Percentiles rank a stretch among this genome's conserved stretches.
These are phyloP conservation scores for Venturia pyrina DNA, from an alignment of 2,329 filamentous ascomycete genomes.

Conservation along the genomic window DNA sequence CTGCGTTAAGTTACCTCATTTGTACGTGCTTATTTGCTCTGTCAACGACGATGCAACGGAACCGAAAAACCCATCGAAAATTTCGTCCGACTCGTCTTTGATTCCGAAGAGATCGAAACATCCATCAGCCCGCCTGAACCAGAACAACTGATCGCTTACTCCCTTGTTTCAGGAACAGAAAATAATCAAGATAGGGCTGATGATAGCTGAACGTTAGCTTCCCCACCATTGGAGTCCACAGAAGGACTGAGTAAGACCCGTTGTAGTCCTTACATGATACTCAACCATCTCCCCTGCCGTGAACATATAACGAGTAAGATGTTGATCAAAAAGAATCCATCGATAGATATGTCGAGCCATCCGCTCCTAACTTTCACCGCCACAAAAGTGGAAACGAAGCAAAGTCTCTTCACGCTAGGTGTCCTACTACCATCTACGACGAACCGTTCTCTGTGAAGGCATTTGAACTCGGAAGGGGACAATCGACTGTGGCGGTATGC, in stretches of 20 bases:
- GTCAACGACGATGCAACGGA: neutral
- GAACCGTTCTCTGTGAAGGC: neutral
- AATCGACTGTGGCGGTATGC: neutral
- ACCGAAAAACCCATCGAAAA: too few species aligned
- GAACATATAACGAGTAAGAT: neutral
- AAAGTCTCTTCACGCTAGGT: neutral
- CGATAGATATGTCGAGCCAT: neutral
- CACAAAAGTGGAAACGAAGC: neutral
- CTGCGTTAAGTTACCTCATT: neutral
- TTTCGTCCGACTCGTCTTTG: neutral
- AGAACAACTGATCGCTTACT: neutral
- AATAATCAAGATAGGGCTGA: constrained; percentile 2
- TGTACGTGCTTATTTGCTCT: neutral
- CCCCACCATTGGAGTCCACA: neutral
- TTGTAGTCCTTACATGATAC: neutral
- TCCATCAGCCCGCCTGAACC: neutral
- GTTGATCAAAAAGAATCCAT: neutral
- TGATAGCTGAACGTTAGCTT: constrained; percentile 1
- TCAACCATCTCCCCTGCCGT: neutral
- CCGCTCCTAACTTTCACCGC: neutral
- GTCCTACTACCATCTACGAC: neutral
- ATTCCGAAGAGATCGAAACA: neutral
- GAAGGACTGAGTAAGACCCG: neutral
- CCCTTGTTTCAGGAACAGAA: constrained; percentile 1
- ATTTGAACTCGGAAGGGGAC: neutral